These are phyloP conservation scores for Triglochin maritima DNA, from an alignment of 106 monocot genomes.

Conservation along the genomic window DNA sequence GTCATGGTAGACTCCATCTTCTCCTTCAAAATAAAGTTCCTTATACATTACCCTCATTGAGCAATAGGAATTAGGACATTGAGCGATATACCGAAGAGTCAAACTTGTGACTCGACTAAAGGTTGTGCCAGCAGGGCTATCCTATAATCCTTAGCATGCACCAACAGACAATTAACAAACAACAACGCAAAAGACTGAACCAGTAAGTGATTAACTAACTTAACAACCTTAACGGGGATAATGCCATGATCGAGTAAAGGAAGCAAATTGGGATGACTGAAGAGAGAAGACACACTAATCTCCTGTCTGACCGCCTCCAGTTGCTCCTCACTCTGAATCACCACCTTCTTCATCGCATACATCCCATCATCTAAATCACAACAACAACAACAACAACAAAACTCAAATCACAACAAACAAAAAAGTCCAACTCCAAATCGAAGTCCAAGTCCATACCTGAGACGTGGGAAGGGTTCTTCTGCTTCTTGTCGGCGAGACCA, in stretches of 20 bases:
- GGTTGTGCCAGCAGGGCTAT: no score
- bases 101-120: no score
- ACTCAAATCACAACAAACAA: not conserved
- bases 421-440: not conserved
- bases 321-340: constrained; percentile 13
- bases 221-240: constrained; percentile 16
- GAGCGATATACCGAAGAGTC: no score
- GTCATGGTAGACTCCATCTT: no score
- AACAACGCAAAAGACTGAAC: no score
- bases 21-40: no score
- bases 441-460: constrained; percentile 35
- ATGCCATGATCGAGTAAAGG: constrained; percentile 21
- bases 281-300: constrained; percentile 20
- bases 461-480: constrained; percentile 43
- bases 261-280: constrained; percentile 21
- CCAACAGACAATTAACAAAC: no score
- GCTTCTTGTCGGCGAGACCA: constrained; percentile 30
- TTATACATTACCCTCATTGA: no score
- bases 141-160: no score
- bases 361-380: constrained; percentile 9
- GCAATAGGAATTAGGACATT: no score
- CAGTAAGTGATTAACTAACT: not conserved
- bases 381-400: not conserved
- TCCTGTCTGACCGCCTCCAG: constrained; percentile 18
- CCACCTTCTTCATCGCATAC: constrained; percentile 22